A percentile compares a stretch with the other conserved stretches of the same genome.
phyloP scores from a whole-genome alignment of 768 basidiomycete genomes.

The Mycena kentingensis region DNA sequence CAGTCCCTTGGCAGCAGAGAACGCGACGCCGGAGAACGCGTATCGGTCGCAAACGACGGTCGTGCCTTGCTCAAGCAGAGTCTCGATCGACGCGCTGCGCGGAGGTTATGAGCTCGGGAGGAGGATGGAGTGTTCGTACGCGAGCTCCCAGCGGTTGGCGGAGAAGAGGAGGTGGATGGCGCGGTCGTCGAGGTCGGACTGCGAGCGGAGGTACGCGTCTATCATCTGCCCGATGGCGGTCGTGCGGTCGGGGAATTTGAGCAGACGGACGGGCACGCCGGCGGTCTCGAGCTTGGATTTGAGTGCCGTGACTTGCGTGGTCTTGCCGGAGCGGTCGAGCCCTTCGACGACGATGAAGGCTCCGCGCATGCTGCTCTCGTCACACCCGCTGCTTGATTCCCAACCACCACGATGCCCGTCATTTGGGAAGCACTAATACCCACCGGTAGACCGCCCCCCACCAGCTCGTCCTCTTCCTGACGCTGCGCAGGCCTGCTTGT shows the following conservation, averaged over 20 bases:
- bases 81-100: slow-evolving; percentile 60
- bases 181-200: slow-evolving; percentile 87
- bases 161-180: slow-evolving; percentile 94
- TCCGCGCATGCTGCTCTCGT: slow-evolving; percentile 46
- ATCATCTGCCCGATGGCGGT: slow-evolving; percentile 93
- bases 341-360: slow-evolving; percentile 94
- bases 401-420: slow-evolving; percentile 72
- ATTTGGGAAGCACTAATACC: slow-evolving; percentile 98
- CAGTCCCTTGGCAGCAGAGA: slow-evolving; percentile 71
- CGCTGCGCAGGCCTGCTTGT: slow-evolving; percentile 69
- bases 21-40: slow-evolving; percentile 95
- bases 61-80: slow-evolving; percentile 60
- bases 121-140: slow-evolving; percentile 64
- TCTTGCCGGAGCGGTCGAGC: slow-evolving; percentile 94
- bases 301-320: slow-evolving; percentile 77
- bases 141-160: slow-evolving; percentile 95
- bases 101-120: background rate
- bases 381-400: slow-evolving; percentile 12
- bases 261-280: slow-evolving; percentile 50
- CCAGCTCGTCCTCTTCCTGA: too few relatives aligned
- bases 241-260: slow-evolving; percentile 94
- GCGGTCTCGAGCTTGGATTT: slow-evolving; percentile 51
- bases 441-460: slow-evolving; percentile 64
- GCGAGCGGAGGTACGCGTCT: slow-evolving; percentile 82
- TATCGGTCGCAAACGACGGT: slow-evolving; percentile 90